Conservation (phyloP, 2,329 filamentous ascomycete species). For the Exophiala sp. region DNA sequence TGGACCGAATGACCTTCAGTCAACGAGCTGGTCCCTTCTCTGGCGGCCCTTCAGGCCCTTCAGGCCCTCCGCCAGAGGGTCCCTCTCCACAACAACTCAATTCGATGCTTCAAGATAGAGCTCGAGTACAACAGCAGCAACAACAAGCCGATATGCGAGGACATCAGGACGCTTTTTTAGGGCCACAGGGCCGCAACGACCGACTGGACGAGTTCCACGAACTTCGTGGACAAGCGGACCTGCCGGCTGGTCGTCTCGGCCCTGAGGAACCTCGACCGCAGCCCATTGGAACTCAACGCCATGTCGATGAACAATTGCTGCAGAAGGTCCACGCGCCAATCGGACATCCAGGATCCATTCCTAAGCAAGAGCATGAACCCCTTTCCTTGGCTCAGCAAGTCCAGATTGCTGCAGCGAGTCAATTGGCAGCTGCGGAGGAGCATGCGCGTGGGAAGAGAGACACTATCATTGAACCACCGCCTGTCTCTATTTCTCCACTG, state of each 20-base stretch:
- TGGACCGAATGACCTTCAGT: conserved; percentile 63
- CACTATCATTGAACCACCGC: conserved; percentile 60
- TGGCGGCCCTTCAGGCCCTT: conserved; percentile 47
- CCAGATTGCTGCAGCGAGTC: conserved; percentile 61
- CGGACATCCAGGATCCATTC: conserved; percentile 8
- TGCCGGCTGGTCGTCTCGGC: conserved; percentile 29
- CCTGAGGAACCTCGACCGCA: conserved; percentile 42
- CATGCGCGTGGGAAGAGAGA: conserved; percentile 56
- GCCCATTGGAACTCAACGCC: conserved; percentile 34
- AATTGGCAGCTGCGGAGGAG: conserved; percentile 25
- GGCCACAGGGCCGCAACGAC: conserved; percentile 56
- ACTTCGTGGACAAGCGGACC: conserved; percentile 69
- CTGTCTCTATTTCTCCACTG: conserved; percentile 73
- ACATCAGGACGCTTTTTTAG: conserved; percentile 44
- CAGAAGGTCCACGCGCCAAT: conserved; percentile 18
- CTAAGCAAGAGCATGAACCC: conserved; percentile 40
- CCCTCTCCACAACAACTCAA: conserved; percentile 55
- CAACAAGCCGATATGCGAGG: conserved; percentile 33
- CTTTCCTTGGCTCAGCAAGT: conserved; percentile 81
- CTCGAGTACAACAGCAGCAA: conserved; percentile 46
- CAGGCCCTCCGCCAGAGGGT: conserved; percentile 43
- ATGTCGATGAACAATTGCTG: conserved; percentile 28
- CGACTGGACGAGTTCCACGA: conserved; percentile 81
- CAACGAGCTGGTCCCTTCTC: conserved; percentile 50
- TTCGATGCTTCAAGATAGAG: conserved; percentile 59